Base-by-base conservation (phyloP, 1,284 basidiomycete genomes). In the Ganoderma leucocontextum region DNA sequence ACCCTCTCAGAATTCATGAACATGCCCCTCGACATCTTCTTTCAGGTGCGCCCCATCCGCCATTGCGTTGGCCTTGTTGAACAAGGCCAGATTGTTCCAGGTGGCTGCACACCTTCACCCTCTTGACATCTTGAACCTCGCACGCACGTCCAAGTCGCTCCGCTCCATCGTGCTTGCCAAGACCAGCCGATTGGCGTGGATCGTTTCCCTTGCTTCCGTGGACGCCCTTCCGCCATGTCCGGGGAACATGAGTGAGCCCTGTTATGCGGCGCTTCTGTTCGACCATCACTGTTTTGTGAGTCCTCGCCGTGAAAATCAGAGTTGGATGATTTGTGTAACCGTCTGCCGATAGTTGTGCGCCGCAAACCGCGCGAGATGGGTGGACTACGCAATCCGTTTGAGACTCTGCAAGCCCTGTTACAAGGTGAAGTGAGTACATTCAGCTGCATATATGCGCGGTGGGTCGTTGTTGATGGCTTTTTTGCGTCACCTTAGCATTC, bases 11-110 rank as follows among this genome's bases (percentile, higher is more conserved):
- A 22, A 9, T 22, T 49, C n/a, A 22, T 49, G 47, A 49, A 49
- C 22, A 49, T 49, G 47, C 47, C 47, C 4, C 47, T 49, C 47
- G 47, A 49, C 47, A 22, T 49, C n/a, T 49, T 49, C 47, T 49
- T 49, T 8, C 22, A 49, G 47, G 47, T 49, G 22, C 22, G 47
- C 8, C 47, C 8, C 47, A n/a, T 10, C 12, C 4, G 0, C 10
- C 9, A 4, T 3, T 22, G 9, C 47, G 25, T 25, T 49, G 4
- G 25, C 12, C 2, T 25, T 12, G 25, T 49, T 12, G 8, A 9
- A n/a, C n/a, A 8, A 22, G 25, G n/a, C 12, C 44, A 25, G 47
- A n/a, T 22, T 25, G 29, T 10, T n/a, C 47, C 6, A 53, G 52
- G 29, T 53, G 5, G 29, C 52, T 15, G 25, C 52, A 33, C 29